Base-by-base conservation (phyloP, 2,329 filamentous ascomycete species). In the Byssothecium circinans region DNA sequence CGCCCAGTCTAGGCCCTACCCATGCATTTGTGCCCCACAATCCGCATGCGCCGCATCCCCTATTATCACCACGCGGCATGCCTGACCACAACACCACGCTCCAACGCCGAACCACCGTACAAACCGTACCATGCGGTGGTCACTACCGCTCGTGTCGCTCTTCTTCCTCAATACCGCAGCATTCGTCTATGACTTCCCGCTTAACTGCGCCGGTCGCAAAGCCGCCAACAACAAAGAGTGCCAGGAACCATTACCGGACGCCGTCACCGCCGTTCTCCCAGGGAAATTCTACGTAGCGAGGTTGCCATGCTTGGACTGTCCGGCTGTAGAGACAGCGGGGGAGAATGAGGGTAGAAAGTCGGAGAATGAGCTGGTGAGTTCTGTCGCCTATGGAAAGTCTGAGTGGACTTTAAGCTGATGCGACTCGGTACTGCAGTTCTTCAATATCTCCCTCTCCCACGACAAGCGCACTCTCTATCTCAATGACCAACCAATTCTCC, bases 271-370 rank as follows among this genome's bases (percentile, higher is more conserved):
- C 14, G 46, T 68, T 17, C 46, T 48, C 33, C 55, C 59, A 23
- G 61, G 53, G 42, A 46, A 49, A n/a, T 61, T 56, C 41, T 68
- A 67, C 52, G 50, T 63, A n/a, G 57, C 64, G 8, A 67, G 59
- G 42, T 50, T 69, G 10, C 55, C 60, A 40, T 69, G 67, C 53
- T 53, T 57, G 20, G 56, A 64, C 49, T 69, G 67, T 34, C 52
- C 57, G 2, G 23, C 34, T n/a, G 20, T 22, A 25, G 20, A 17
- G 19, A 48, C 29, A 15, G 6, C 23, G 23, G 10, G 42, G 19
- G 41, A 37, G 40, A 50, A 49, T 20, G 46, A 42, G 8, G 47
- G 57, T 7, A 25, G 42, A n/a, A 43, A 56, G 23, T 44, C 36
- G 27, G 57, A 67, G 30, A 56, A 64, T 39, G 54, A 61, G 25